Evolutionary conservation across 306 rosid genomes (phyloP).

Genomic region (Cajanus cajan): DNA sequence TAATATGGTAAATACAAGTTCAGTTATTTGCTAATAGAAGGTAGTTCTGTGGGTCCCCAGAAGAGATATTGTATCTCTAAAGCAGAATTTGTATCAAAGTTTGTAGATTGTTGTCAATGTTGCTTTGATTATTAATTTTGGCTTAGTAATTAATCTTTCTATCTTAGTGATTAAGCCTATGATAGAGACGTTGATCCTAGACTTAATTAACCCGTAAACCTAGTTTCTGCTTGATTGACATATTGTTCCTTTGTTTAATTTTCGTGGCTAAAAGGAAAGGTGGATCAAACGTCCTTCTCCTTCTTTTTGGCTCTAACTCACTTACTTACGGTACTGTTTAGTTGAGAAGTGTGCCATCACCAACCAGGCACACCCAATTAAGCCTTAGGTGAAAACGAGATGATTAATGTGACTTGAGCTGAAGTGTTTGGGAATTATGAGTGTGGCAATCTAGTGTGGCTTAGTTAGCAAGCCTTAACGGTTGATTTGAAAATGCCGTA

Average conservation of each 20-base stretch:
- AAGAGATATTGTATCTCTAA: neutral
- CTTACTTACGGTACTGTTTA: slow-evolving; percentile 25
- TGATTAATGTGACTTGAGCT: slow-evolving; percentile 17
- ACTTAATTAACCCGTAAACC: neutral
- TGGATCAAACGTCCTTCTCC: slow-evolving; percentile 38
- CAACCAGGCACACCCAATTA: slow-evolving; percentile 27
- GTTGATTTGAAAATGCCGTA: slow-evolving; percentile 16
- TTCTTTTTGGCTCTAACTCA: slow-evolving; percentile 12
- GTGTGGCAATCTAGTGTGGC: slow-evolving; percentile 8
- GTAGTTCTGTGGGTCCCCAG: neutral
- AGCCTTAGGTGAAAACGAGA: slow-evolving; percentile 30
- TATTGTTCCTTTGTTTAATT: neutral
- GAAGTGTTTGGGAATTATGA: neutral
- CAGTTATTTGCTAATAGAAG: neutral
- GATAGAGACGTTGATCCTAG: neutral
- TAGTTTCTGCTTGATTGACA: neutral
- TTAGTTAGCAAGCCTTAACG: slow-evolving; percentile 26
- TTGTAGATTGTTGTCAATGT: slow-evolving; percentile 24
- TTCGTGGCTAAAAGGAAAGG: slow-evolving; percentile 19
- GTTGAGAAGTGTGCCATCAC: slow-evolving; percentile 40
- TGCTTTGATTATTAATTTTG: slow-evolving; percentile 8
- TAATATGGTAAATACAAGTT: neutral
- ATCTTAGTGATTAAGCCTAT: slow-evolving; percentile 1
- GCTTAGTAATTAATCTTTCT: slow-evolving; percentile 23
- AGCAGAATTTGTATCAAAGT: neutral